Evolutionary conservation across 768 basidiomycete species (phyloP), one percentile per base, ranked within the genome.

Genomic region (Mycena indigotica): DNA sequence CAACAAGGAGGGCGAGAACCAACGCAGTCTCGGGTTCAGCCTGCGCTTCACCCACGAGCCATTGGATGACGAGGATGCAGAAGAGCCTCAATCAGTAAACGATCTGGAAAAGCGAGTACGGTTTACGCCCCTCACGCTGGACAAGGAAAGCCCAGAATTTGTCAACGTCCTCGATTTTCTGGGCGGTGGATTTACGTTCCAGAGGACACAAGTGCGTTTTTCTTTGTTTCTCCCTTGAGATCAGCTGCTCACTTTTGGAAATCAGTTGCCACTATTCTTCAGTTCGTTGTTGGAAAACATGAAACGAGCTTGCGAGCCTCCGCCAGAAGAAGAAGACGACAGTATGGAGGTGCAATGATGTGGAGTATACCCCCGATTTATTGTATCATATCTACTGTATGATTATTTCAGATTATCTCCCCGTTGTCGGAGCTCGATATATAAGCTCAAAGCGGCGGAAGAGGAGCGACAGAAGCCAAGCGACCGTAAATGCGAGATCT

Each of bases 181-280:
- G 57, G 76, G 72, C 30, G 75, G 75, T 1, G 70, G 83, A 1
- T 93, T 94, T 69, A 84, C 87, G 10, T 93, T 93, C 67, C 75
- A 80, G 54, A 78, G 80, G 30, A 74, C 79, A 12, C 91, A 93
- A 70, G 62, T 53, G 25, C 24, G 46, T 21, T 5, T 12, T 48
- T 24, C 13, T 21, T 48, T 6, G 4, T 26, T 48, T 5, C 24
- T 44, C 21, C 41, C 15, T 16, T 16, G 12, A 4, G 48, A 49
- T 10, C 6, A 16, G 17, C 21, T 19, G 8, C 5, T 23, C 21
- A 10, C 35, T 40, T 32, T 53, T 45, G n/a, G n/a, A n/a, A n/a
- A 21, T 26, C 32, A 63, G 62, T 32, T 63, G 16, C 62, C 62
- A 26, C 28, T 63, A 28, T 63, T 63, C 55, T 60, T 52, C 24